Base-by-base conservation (phyloP, 768 basidiomycete species). In the Auricularia auricula-judae region DNA sequence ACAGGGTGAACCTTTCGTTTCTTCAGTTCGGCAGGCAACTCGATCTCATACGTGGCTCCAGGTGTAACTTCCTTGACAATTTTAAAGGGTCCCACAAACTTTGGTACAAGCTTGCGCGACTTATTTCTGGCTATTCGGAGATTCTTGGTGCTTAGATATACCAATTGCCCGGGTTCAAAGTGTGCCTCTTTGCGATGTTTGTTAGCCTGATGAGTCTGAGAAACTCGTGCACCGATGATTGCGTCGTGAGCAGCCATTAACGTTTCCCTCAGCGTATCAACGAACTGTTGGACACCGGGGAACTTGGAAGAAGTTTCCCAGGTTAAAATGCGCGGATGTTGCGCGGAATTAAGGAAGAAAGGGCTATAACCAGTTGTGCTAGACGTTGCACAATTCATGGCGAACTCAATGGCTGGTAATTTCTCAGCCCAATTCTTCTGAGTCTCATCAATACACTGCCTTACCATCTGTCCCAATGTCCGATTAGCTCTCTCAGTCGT, bases 191-290 rank as follows among this genome's bases (percentile, higher is more conserved):
- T 4, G 14, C 47, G 47, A 16, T 51, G 14, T 16, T 51, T 51
- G 60, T 81, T 77, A 0, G 76, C 73, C 0, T 74, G 63, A n/a
- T 68, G 21, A 0, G 74, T 73, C 36, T 78, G 75, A 3, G 68
- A 42, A 0, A 77, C 71, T 0, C 76, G 58, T 0, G 71, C 66
- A 18, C 65, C 75, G 8, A 80, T 76, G 1, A 80, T 75, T 0
- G 72, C 70, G 63, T 81, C 73, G 64, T 80, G 78, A 0, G 78
- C 77, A 0, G 63, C 54, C 3, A 68, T 62, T 0, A 79, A 42
- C 21, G 75, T 71, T 16, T 68, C 62, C 56, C 68, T 70, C 56
- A 71, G 68, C 54, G 60, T 29, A 39, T 69, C 63, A 1, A 71
- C 74, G 64, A 72, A 74, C 12, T 63, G 62, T 7, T 68, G 33